Conservation (phyloP, 73 alveolate species). For the Paramecium octaurelia region DNA sequence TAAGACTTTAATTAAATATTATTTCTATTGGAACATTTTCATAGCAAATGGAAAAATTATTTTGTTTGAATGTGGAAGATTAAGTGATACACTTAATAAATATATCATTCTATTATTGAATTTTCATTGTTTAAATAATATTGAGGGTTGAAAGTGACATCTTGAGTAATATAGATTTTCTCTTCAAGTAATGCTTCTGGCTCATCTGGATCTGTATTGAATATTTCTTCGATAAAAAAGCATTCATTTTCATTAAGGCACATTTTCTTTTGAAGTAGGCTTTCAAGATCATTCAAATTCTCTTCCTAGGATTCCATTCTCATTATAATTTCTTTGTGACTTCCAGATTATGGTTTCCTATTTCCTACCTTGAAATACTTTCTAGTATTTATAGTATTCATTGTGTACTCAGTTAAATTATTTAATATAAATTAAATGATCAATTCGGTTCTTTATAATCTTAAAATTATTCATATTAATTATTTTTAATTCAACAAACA, state of each 20-base stretch:
- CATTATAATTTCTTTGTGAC: neutral
- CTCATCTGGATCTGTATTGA: neutral
- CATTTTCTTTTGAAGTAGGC: neutral
- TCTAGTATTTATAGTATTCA: neutral
- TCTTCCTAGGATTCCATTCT: neutral
- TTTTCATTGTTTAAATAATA: neutral
- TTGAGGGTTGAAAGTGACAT: slow-evolving; percentile 14
- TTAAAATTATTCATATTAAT: neutral
- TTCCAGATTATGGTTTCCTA: neutral
- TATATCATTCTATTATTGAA: neutral
- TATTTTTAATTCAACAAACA: neutral
- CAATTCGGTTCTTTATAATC: neutral
- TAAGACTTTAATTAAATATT: neutral
- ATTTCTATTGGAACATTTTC: neutral
- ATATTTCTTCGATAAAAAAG: neutral
- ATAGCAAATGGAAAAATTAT: neutral
- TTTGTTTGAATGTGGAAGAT: neutral
- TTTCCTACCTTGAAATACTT: neutral
- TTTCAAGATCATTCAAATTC: neutral
- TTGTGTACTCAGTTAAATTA: neutral
- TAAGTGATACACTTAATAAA: neutral
- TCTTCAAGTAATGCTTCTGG: neutral
- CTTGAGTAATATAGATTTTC: neutral
- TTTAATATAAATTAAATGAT: neutral
- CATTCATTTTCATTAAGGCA: neutral